These are phyloP conservation scores for Tylopilus balloui DNA, from an alignment of 768 basidiomycete genomes.

Conservation along the genomic window DNA sequence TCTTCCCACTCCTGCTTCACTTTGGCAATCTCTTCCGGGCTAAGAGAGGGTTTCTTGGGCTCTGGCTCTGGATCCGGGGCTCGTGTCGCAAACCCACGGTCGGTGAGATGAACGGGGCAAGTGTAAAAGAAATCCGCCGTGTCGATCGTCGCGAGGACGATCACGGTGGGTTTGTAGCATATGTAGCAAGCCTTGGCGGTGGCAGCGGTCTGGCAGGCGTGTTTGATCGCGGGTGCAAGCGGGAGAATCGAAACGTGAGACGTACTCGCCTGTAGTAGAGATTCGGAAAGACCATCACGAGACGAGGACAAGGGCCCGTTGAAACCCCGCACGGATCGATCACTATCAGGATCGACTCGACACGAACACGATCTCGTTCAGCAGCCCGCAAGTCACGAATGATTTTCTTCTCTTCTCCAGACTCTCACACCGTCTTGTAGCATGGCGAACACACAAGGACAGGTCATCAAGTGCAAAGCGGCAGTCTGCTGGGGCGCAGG, in stretches of 20 bases:
- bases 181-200: conserved; percentile 76
- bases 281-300: conserved; percentile 68
- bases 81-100: conserved; percentile 67
- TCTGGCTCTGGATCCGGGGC: conserved; percentile 42
- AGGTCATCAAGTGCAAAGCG: conserved; percentile 81
- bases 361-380: too few species aligned
- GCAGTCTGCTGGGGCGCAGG: conserved; percentile 95
- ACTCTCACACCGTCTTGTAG: conserved; percentile 20
- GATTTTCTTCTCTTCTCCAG: conserved; percentile 19
- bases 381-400: too few species aligned
- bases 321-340: too few species aligned
- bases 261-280: conserved; percentile 87
- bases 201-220: conserved; percentile 55
- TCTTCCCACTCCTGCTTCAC: conserved; percentile 80
- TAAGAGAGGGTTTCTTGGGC: conserved; percentile 32
- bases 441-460: conserved; percentile 76
- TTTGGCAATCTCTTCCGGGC: conserved; percentile 70
- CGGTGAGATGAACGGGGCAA: conserved; percentile 76
- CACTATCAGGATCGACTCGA: too few species aligned
- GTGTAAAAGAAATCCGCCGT: conserved; percentile 84
- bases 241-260: conserved; percentile 9
- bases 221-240: not conserved
- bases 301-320: too few species aligned
- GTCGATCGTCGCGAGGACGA: conserved; percentile 80
- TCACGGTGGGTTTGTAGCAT: conserved; percentile 76